phyloP scores from a whole-genome alignment of 2,329 filamentous ascomycete genomes.

The Stenocarpella maydis region DNA sequence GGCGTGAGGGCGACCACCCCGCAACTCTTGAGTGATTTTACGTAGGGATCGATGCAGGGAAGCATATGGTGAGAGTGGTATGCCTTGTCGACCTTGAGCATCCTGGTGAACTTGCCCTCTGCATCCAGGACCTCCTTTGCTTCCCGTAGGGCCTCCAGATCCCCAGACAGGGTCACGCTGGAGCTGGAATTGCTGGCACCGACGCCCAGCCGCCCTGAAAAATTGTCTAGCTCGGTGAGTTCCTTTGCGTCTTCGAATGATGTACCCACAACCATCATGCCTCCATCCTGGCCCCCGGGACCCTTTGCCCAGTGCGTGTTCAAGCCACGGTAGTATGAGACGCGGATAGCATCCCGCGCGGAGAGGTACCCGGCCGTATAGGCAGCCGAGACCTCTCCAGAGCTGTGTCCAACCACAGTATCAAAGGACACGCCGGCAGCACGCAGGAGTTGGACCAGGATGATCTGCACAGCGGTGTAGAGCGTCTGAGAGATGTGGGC shows the following conservation, averaged over 20 bases:
- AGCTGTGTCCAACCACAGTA: conserved; percentile 42
- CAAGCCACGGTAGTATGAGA: conserved; percentile 39
- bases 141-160: conserved; percentile 41
- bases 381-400: conserved; percentile 35
- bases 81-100: conserved; percentile 48
- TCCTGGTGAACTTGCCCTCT: conserved; percentile 41
- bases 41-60: conserved; percentile 26
- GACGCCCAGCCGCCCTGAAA: conserved; percentile 39
- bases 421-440: conserved; percentile 37
- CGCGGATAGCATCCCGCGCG: conserved; percentile 38
- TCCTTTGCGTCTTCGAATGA: conserved; percentile 33
- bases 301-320: not conserved
- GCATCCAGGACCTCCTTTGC: conserved; percentile 39
- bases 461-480: conserved; percentile 51
- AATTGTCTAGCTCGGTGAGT: conserved; percentile 28
- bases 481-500: conserved; percentile 34
- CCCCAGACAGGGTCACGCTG: conserved; percentile 42
- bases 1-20: too few relatives aligned
- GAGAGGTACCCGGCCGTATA: conserved; percentile 17
- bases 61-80: conserved; percentile 52
- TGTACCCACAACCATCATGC: conserved; percentile 13
- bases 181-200: conserved; percentile 42
- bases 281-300: not conserved
- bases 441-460: conserved; percentile 45
- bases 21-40: conserved; percentile 28